phyloP scores from a whole-genome alignment of 306 rosid species.

The Psophocarpus tetragonolobus region DNA sequence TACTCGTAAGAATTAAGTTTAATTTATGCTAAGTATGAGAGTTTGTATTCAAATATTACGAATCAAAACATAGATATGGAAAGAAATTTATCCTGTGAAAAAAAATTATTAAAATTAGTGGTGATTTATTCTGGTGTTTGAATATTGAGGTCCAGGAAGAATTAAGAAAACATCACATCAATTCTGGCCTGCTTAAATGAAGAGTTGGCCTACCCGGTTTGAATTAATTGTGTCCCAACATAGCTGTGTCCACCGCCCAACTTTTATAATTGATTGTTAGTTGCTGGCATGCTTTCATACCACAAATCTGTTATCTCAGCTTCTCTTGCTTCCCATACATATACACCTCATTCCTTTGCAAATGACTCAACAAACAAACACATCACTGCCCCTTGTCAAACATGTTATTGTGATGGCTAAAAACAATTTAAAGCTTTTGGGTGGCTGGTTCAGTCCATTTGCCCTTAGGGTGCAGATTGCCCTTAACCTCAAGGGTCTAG shows the following conservation, averaged over 20 bases:
- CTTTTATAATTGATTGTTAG: background rate
- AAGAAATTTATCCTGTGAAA: no score
- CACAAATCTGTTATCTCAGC: background rate
- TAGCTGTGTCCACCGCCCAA: background rate
- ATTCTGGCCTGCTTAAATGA: background rate
- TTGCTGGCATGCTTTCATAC: background rate
- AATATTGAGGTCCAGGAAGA: background rate
- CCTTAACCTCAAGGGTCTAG: constrained; percentile 51
- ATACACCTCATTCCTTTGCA: background rate
- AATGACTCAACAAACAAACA: no score
- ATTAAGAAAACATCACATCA: background rate
- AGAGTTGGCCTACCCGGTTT: background rate
- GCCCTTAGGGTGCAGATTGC: constrained; percentile 45
- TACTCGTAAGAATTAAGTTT: background rate
- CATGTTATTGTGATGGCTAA: constrained; percentile 34
- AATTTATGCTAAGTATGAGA: background rate
- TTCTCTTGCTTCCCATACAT: background rate
- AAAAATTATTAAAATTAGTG: background rate
- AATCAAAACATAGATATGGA: background rate
- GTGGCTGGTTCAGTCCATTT: constrained; percentile 48
- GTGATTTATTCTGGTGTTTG: background rate
- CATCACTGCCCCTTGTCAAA: background rate
- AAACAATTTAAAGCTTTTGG: constrained; percentile 46
- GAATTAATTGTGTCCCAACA: background rate
- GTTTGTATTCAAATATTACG: background rate